Evolutionary conservation across 2,329 filamentous ascomycete species (phyloP).

Genomic region (Nemania sp.): DNA sequence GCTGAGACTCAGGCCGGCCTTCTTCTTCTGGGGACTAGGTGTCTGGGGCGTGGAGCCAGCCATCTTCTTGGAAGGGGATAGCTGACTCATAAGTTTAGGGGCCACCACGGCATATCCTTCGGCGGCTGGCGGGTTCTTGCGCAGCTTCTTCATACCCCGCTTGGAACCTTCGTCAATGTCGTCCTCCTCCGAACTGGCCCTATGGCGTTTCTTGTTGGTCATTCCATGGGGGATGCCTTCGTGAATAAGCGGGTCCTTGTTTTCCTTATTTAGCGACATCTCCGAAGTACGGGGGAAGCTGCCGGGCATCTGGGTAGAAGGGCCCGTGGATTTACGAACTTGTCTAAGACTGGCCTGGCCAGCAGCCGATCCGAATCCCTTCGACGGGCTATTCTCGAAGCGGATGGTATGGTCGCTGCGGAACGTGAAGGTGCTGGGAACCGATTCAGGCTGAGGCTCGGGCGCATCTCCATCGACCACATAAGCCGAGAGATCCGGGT

Average conservation of each 20-base stretch:
- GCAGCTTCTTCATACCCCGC: constrained; percentile 68
- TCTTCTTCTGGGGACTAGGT: constrained; percentile 66
- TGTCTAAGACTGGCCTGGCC: constrained; percentile 73
- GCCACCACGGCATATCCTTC: constrained; percentile 67
- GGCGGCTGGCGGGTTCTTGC: constrained; percentile 61
- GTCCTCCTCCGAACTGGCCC: constrained; percentile 67
- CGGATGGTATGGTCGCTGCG: constrained; percentile 74
- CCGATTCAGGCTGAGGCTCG: constrained; percentile 52
- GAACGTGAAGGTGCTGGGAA: constrained; percentile 72
- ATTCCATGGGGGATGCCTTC: constrained; percentile 71
- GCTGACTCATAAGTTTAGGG: constrained; percentile 57
- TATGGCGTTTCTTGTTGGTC: constrained; percentile 73
- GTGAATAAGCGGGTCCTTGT: constrained; percentile 51
- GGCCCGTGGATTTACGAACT: constrained; percentile 65
- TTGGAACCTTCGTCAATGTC: constrained; percentile 59
- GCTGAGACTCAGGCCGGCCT: constrained; percentile 64
- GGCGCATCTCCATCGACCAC: constrained; percentile 43
- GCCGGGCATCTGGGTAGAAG: constrained; percentile 64
- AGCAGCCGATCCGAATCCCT: constrained; percentile 67
- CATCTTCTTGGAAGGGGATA: constrained; percentile 54
- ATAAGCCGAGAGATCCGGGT: constrained; percentile 65
- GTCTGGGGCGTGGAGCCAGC: constrained; percentile 42
- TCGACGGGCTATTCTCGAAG: constrained; percentile 62
- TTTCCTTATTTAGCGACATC: constrained; percentile 50
- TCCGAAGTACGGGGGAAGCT: constrained; percentile 59